These are phyloP conservation scores for Solanum tacnaense DNA, from an alignment of 257 asterid genomes.

Conservation along the genomic window DNA sequence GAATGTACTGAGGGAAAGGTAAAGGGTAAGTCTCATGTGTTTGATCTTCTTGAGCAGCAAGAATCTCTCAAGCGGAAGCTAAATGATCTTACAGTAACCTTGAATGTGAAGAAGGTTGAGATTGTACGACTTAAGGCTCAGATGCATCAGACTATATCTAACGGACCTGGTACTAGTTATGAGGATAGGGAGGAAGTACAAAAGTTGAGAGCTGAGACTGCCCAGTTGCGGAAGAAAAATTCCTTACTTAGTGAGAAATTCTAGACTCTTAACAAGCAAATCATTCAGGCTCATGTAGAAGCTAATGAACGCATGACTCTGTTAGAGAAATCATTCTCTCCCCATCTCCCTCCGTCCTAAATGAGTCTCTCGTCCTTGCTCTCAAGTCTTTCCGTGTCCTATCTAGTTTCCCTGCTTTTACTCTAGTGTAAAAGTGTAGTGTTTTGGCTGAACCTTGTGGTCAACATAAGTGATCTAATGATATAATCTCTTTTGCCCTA, in stretches of 20 bases:
- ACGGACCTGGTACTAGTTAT: not conserved
- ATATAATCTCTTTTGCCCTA: not conserved
- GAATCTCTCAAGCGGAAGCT: not conserved
- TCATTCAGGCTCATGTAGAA: not conserved
- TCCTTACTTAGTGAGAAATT: not conserved
- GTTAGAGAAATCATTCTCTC: not conserved
- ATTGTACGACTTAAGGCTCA: not conserved
- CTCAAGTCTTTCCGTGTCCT: not conserved
- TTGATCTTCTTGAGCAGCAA: not conserved
- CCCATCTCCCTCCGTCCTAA: not conserved
- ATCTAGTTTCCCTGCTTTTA: not conserved
- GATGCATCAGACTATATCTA: not conserved
- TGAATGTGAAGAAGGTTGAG: not conserved
- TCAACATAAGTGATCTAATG: not conserved
- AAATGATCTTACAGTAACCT: too few relatives aligned
- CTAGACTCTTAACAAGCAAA: not conserved
- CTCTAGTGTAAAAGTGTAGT: not conserved
- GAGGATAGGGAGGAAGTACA: not conserved
- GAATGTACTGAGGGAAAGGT: not conserved
- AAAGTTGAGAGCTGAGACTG: not conserved
- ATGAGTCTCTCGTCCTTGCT: not conserved
- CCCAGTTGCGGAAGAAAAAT: too few relatives aligned
- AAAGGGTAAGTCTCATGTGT: not conserved
- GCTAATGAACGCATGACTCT: not conserved
- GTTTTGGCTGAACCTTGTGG: not conserved